A percentile compares a stretch with the other conserved stretches of the same genome.
Conservation (phyloP, 2,329 filamentous ascomycete species). For the Aspergillus sp. region DNA sequence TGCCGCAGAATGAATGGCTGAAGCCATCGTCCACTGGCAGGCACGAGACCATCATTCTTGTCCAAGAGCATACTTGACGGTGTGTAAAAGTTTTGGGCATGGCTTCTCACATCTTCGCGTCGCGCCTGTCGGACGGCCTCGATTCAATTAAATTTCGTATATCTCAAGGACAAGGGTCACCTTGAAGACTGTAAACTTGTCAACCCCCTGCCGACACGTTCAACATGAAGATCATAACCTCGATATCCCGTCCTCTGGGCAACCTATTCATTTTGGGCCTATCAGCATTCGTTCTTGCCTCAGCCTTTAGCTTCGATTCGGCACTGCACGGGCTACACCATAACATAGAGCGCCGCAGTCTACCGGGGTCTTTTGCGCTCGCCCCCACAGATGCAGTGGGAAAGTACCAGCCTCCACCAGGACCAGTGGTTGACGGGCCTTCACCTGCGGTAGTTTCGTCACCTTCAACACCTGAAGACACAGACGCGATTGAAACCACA, state of each 20-base stretch:
- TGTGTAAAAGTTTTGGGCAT: not conserved
- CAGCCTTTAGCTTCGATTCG: constrained; percentile 12
- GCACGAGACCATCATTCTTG: constrained; percentile 4
- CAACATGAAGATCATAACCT: constrained; percentile 13
- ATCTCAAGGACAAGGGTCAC: too few species aligned
- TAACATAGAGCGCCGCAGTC: constrained; percentile 13
- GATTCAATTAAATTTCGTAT: not conserved
- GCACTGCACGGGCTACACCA: constrained; percentile 4
- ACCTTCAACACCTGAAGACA: not conserved
- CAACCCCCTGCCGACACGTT: not conserved
- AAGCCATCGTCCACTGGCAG: not conserved
- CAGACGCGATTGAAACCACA: not conserved
- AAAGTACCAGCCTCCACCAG: constrained; percentile 19
- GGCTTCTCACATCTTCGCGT: not conserved
- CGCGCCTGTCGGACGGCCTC: too few species aligned
- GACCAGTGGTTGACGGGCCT: constrained; percentile 11
- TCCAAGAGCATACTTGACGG: not conserved
- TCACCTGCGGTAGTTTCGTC: not conserved
- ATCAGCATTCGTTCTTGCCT: constrained; percentile 8
- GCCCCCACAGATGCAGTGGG: constrained; percentile 23
- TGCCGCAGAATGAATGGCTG: not conserved
- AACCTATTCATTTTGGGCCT: constrained; percentile 10
- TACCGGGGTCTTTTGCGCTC: constrained; percentile 21
- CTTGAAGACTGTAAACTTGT: too few species aligned
- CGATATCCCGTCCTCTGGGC: constrained; percentile 3